phyloP scores from a whole-genome alignment of 1,284 basidiomycete species.

The Moesziomyces sp. region DNA sequence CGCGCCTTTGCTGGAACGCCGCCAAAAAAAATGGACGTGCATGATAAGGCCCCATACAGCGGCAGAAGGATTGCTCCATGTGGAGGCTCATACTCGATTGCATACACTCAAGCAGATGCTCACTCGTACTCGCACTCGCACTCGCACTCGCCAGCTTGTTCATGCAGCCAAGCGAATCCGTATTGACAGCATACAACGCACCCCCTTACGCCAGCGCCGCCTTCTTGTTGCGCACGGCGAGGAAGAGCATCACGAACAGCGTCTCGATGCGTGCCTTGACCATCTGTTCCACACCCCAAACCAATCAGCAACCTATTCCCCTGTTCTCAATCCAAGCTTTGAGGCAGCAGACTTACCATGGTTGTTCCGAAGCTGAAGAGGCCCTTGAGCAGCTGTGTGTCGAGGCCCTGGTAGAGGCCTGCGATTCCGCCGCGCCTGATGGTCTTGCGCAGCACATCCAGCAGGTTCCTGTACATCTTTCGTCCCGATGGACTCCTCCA shows the following conservation, averaged over 20 bases:
- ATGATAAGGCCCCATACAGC: neutral
- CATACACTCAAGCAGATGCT: too few species aligned
- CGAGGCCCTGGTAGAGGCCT: constrained; percentile 60
- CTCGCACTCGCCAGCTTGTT: neutral
- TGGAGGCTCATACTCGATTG: too few species aligned
- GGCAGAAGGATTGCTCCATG: too few species aligned
- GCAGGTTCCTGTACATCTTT: constrained; percentile 55
- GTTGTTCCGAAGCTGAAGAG: constrained; percentile 57
- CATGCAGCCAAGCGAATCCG: neutral
- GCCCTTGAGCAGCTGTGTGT: constrained; percentile 59
- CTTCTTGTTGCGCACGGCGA: constrained; percentile 23
- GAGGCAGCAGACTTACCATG: constrained; percentile 38
- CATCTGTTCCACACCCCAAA: constrained; percentile 18
- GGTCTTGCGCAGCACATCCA: constrained; percentile 57
- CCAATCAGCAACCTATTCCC: neutral
- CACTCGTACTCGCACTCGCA: too few species aligned
- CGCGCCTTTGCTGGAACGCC: too few species aligned
- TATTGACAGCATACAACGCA: neutral
- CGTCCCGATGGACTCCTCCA: constrained; percentile 66
- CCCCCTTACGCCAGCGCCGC: constrained; percentile 10
- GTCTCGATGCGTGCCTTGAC: constrained; percentile 59
- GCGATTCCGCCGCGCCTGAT: constrained; percentile 41
- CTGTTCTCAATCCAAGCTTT: too few species aligned
- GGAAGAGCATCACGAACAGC: constrained; percentile 47
- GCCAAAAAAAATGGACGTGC: neutral